Percentiles rank a stretch among this genome's conserved stretches.
These are phyloP conservation scores for Pharus latifolius DNA, from an alignment of 176 grass and related monocot species.

Conservation along the genomic window DNA sequence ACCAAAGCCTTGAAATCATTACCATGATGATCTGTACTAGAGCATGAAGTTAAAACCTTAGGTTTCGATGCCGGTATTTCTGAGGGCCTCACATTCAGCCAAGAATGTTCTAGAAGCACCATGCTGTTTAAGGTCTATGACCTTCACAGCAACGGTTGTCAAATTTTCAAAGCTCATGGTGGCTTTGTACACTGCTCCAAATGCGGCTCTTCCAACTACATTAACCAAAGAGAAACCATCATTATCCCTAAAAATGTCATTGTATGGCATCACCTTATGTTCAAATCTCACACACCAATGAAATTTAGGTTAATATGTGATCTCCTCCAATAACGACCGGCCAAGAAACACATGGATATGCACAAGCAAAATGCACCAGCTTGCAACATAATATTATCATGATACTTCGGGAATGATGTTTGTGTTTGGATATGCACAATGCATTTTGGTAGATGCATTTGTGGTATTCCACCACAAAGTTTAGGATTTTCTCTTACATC, in stretches of 20 bases:
- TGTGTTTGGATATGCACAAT: no score
- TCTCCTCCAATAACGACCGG: no score
- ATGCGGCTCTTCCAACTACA: constrained; percentile 25
- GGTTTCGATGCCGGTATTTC: constrained; percentile 32
- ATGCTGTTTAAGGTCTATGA: constrained; percentile 28
- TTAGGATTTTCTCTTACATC: constrained; percentile 11
- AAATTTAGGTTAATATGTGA: no score
- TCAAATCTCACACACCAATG: no score
- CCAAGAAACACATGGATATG: no score
- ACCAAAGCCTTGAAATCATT: constrained; percentile 52
- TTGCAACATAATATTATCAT: no score
- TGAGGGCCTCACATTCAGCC: constrained; percentile 34
- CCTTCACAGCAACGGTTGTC: constrained; percentile 31
- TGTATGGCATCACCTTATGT: constrained; percentile 33
- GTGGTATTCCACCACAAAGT: constrained; percentile 24
- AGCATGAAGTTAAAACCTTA: constrained; percentile 40
- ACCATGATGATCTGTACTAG: constrained; percentile 28
- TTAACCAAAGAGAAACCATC: constrained; percentile 22
- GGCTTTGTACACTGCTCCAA: constrained; percentile 41
- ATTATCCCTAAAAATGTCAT: constrained; percentile 30
- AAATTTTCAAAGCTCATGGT: neutral
- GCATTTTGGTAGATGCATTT: no score
- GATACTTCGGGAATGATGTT: no score
- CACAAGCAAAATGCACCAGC: no score
- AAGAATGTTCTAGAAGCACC: constrained; percentile 33